phyloP scores from a whole-genome alignment of 2,329 filamentous ascomycete species.

The Colletotrichum sp. region DNA sequence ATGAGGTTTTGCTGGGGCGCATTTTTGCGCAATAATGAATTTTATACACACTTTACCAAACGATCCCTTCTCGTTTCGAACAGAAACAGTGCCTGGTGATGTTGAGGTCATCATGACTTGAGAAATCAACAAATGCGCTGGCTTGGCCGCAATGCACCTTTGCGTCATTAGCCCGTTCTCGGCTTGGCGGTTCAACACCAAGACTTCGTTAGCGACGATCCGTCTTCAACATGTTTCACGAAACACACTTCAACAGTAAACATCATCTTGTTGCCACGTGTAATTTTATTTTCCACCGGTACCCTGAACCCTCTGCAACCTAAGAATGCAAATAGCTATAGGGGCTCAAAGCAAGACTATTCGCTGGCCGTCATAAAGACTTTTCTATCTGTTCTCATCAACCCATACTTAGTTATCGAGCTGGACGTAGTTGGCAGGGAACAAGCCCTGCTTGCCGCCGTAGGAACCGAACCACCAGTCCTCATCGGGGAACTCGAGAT shows the following conservation, averaged over 20 bases:
- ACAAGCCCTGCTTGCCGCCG: conserved; percentile 80
- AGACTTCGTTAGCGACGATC: not conserved
- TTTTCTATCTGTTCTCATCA: conserved; percentile 9
- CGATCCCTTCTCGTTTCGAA: not conserved
- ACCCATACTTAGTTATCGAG: conserved; percentile 43
- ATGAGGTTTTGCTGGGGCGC: not conserved
- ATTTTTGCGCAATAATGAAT: not conserved
- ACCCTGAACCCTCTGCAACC: not conserved
- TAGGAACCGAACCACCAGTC: conserved; percentile 98
- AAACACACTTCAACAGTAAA: not conserved
- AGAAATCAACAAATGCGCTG: not conserved
- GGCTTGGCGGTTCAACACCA: not conserved
- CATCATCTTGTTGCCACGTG: not conserved
- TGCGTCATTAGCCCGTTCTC: not conserved
- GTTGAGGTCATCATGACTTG: not conserved
- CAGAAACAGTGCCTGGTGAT: not conserved
- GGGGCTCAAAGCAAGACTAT: not conserved
- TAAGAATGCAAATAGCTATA: not conserved
- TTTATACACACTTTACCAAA: not conserved
- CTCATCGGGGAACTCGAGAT: conserved; percentile 94
- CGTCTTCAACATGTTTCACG: not conserved
- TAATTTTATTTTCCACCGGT: conserved; percentile 1
- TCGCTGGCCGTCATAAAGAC: conserved; percentile 14
- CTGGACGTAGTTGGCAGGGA: conserved; percentile 77
- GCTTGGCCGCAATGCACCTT: not conserved